Evolutionary conservation across 2,329 filamentous ascomycete genomes (phyloP), one percentile per base, ranked within the genome.

Genomic region (Penicillium corylophilum): DNA sequence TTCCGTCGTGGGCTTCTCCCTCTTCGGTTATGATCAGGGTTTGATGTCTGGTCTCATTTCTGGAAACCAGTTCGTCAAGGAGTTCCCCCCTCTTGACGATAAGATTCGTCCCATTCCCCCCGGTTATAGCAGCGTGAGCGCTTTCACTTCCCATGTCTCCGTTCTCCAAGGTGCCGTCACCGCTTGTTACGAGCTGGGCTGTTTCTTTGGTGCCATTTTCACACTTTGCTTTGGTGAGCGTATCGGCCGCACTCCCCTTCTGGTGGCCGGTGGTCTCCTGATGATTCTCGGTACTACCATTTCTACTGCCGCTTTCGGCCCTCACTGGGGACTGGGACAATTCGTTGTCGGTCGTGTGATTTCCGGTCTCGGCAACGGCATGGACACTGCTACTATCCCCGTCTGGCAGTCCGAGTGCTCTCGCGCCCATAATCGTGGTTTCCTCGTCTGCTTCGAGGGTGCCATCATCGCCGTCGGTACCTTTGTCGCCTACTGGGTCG

Each of bases 211-310:
- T 44, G 66, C 67, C 3, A 54, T 71, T 31, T 65, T 70, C 45
- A 62, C 60, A 8, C 59, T 67, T 16, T 51, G 60, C 38, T 64
- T 57, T 12, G 68, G 68, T 53, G 61, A 70, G 31, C 43, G 53
- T 6, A 55, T 70, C 18, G 69, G 69, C 36, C 67, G 69, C 22
- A 66, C 60, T 10, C 72, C 66, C 18, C 74, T 79, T 0, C 76
- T 79, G 48, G 79, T 83, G 59, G 71, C 79, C 35, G 82, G 82
- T 44, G 76, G 79, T 31, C 64, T 79, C 43, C 79, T 84, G 55
- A 60, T 71, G 61, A 51, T 64, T 18, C 9, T 70, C 33, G 68
- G 69, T 39, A 64, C 64, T 13, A 39, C 65, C 22, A 62, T 71
- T 40, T 60, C 62, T 2, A 56, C 58, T 4, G 53, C 58, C 18